Evolutionary conservation across 345 rosid genomes (phyloP), one percentile per base, ranked within the genome.

Genomic region (Syzygium oleosum): DNA sequence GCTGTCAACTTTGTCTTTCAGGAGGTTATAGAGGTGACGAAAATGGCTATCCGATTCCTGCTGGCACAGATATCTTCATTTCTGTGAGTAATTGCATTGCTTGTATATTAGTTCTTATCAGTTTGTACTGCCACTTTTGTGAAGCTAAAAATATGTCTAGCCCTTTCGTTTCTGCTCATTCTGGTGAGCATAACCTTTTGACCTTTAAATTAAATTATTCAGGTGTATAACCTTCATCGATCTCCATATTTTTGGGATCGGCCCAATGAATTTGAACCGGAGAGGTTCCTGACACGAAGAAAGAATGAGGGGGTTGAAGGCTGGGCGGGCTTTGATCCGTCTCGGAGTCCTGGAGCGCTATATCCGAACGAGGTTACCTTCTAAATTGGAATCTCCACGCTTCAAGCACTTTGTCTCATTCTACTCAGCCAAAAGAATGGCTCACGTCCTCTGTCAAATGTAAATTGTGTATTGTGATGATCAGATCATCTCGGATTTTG

Each of bases 181-280:
- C 9, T 51, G 85, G 31, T 19, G 21, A 27, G 17, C 68, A 49
- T 49, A 23, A 46, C 52, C 43, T 52, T 49, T 52, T 73, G 9
- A 79, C 31, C 56, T 68, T 12, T 4, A 27, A n/a, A 77, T 31
- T 58, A 78, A 34, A 84, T 83, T 85, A 59, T 88, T 85, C 91
- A 97, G 99, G 96, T 95, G 65, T 97, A 96, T 54, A 96, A 97
- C 92, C 95, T 97, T 61, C 99, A 97, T 73, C 92, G 99, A 90
- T 97, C 98, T 85, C 99, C 99, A 52, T 94, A 95, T 86, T 95
- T 92, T 87, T 97, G 99, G 99, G 96, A 95, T 80, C 89, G n/a
- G 21, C 99, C 99, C 6, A 55, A 94, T 10, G 94, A 95, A 6
- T 97, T 97, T 89, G 94, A 95, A 87, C 99, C 99, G 0, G 99